Evolutionary conservation across 768 basidiomycete species (phyloP).

Genomic region (Floccularia luteovirens): DNA sequence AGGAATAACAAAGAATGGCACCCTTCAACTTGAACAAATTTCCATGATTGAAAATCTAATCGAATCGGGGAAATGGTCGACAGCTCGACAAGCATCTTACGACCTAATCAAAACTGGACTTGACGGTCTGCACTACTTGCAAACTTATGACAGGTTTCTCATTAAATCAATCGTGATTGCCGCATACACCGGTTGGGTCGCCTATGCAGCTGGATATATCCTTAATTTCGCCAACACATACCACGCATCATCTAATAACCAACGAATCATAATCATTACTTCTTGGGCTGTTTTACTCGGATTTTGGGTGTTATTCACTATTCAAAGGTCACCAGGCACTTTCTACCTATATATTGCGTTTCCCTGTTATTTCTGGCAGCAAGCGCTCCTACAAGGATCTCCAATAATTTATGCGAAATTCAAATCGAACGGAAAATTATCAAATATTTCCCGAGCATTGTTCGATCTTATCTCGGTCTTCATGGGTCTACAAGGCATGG

Average conservation of each 20-base stretch:
- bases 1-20: constrained; percentile 14
- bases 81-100: constrained; percentile 40
- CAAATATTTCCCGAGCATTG: constrained; percentile 10
- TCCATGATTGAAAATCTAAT: constrained; percentile 40
- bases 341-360: constrained; percentile 74
- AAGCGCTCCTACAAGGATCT: constrained; percentile 24
- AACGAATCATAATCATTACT: constrained; percentile 5
- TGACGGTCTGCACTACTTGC: constrained; percentile 66
- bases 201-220: constrained; percentile 54
- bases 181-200: constrained; percentile 77
- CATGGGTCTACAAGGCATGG: constrained; percentile 56
- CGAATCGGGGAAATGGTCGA: constrained; percentile 28
- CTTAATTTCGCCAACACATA: constrained; percentile 20
- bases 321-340: constrained; percentile 63
- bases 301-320: constrained; percentile 43
- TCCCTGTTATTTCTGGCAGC: constrained; percentile 73
- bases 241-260: neutral
- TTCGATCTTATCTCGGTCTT: constrained; percentile 25
- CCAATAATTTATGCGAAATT: constrained; percentile 8
- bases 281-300: constrained; percentile 17
- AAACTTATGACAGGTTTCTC: constrained; percentile 76
- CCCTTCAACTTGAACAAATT: constrained; percentile 27
- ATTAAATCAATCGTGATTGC: constrained; percentile 61
- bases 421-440: neutral
- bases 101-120: constrained; percentile 47